Evolutionary conservation across 495 filamentous ascomycete genomes (phyloP).

Genomic region (Talaromyces liani): DNA sequence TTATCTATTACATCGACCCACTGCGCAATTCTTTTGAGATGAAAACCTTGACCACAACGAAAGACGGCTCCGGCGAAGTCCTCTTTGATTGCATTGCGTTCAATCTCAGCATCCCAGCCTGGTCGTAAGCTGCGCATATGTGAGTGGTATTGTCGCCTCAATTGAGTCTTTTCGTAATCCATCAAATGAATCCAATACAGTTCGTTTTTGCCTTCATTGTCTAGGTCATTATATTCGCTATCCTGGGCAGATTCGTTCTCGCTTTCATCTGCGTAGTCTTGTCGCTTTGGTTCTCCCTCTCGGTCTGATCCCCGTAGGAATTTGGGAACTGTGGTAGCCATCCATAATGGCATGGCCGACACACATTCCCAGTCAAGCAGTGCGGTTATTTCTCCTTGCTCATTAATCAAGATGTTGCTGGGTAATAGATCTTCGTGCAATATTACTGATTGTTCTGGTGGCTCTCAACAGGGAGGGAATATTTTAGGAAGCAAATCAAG

Average conservation of each 20-base stretch:
- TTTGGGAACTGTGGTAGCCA: slow-evolving; percentile 34
- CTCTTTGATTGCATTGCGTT: neutral
- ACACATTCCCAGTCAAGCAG: slow-evolving; percentile 49
- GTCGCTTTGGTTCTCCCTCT: slow-evolving; percentile 21
- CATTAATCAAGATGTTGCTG: slow-evolving; percentile 44
- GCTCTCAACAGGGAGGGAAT: slow-evolving; percentile 11
- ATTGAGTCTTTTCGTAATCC: slow-evolving; percentile 25
- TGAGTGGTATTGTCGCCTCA: slow-evolving; percentile 23
- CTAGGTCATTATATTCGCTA: slow-evolving; percentile 8
- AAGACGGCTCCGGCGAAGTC: neutral
- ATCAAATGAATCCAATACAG: slow-evolving; percentile 18
- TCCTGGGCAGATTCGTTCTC: slow-evolving; percentile 20
- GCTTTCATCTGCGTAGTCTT: slow-evolving; percentile 20
- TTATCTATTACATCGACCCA: slow-evolving; percentile 1
- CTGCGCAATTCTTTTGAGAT: neutral
- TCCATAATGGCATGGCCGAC: slow-evolving; percentile 40
- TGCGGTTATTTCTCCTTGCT: slow-evolving; percentile 32
- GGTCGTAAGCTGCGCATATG: slow-evolving; percentile 21
- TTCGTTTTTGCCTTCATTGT: neutral
- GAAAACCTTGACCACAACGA: neutral
- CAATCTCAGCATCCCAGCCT: slow-evolving; percentile 12
- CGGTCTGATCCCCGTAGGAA: slow-evolving; percentile 26
- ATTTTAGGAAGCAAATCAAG: slow-evolving; percentile 7
- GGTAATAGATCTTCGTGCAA: slow-evolving; percentile 39
- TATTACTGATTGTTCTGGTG: slow-evolving; percentile 29